These are phyloP conservation scores for Ceratobasidium sp. DNA, from an alignment of 1,284 basidiomycete species.

Conservation along the genomic window DNA sequence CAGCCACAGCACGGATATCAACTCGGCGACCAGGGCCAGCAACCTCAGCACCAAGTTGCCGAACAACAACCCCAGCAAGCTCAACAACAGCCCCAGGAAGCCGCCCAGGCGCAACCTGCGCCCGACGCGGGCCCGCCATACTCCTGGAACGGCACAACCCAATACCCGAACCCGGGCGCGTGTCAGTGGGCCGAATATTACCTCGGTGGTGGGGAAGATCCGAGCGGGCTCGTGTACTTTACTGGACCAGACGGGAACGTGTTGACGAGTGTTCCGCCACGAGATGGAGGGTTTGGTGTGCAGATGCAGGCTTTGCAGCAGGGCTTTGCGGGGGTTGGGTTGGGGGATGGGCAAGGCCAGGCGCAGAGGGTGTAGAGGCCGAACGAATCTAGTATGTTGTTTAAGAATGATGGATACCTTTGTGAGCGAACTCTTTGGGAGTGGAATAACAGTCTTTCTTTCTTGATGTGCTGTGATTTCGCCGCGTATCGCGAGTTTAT, in stretches of 20 bases:
- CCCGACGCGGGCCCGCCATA: conserved; percentile 68
- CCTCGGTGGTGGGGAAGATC: conserved; percentile 47
- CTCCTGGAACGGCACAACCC: conserved; percentile 70
- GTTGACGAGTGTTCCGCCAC: conserved; percentile 32
- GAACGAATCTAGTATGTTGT: not conserved
- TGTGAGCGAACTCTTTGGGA: conserved; percentile 2
- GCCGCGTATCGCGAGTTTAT: no score
- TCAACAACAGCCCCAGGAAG: conserved; percentile 38
- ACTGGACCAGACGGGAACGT: conserved; percentile 36
- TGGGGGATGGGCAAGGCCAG: conserved; percentile 15
- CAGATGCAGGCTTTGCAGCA: conserved; percentile 39
- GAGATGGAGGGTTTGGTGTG: conserved; percentile 9
- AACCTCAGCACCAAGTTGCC: conserved; percentile 50
- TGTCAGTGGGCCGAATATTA: conserved; percentile 78
- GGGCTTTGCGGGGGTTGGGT: conserved; percentile 30
- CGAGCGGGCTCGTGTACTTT: conserved; percentile 48
- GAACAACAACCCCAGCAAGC: conserved; percentile 48
- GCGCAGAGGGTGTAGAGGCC: not conserved
- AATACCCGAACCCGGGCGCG: conserved; percentile 75
- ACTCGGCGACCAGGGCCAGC: conserved; percentile 51
- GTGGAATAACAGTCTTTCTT: conserved; percentile 14
- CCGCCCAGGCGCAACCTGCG: conserved; percentile 42
- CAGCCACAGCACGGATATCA: conserved; percentile 41
- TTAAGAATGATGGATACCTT: not conserved
- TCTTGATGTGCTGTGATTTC: not conserved